Percentiles rank a stretch among this genome's conserved stretches.
Conservation (phyloP, 805 yeast genomes). For the Komagataella ulmi region DNA sequence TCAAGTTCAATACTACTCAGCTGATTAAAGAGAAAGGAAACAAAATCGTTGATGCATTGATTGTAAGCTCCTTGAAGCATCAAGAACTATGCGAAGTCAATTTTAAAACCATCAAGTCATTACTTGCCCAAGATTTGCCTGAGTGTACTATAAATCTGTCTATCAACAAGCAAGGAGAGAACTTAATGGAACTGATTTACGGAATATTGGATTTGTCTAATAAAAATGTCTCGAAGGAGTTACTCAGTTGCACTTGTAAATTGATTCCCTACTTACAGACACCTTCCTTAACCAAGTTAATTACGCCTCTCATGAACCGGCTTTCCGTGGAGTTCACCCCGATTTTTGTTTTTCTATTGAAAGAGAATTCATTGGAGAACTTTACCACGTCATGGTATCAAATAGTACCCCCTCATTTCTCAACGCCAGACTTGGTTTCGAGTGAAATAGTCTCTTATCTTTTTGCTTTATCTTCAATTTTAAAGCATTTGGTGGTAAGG, state of each 20-base stretch:
- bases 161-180: conserved; percentile 3
- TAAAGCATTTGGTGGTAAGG: conserved; percentile 4
- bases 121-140: conserved; percentile 9
- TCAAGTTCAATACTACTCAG: conserved; percentile 9
- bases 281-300: conserved; percentile 5
- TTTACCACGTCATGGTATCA: neutral
- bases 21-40: conserved; percentile 5
- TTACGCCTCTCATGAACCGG: conserved; percentile 11
- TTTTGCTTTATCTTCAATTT: conserved; percentile 12
- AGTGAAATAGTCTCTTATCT: conserved; percentile 13
- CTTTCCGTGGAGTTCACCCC: conserved; percentile 11
- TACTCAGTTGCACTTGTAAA: conserved; percentile 11
- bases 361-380: neutral
- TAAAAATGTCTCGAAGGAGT: conserved; percentile 2
- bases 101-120: conserved; percentile 12
- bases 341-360: conserved; percentile 8
- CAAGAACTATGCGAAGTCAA: conserved; percentile 12
- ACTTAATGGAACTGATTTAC: conserved; percentile 7
- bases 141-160: conserved; percentile 6
- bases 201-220: conserved; percentile 4
- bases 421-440: conserved; percentile 8
- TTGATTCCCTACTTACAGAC: conserved; percentile 13
- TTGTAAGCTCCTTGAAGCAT: conserved; percentile 9
- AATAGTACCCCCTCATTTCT: conserved; percentile 8
- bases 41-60: conserved; percentile 6